Evolutionary conservation across 2,329 filamentous ascomycete genomes (phyloP).

Genomic region (Aspergillus nomiae): DNA sequence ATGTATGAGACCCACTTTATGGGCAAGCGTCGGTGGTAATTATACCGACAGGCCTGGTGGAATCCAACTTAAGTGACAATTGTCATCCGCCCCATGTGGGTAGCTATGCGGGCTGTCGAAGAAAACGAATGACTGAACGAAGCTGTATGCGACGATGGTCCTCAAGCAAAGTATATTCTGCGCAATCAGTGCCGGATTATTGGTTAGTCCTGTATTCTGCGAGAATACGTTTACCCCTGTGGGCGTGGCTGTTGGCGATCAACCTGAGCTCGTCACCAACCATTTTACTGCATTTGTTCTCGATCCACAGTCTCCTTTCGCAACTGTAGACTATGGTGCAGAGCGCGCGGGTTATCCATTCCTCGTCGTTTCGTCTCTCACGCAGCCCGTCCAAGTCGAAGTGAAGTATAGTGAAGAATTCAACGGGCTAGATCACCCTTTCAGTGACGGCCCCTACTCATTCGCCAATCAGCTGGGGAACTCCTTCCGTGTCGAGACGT

Average conservation of each 20-base stretch:
- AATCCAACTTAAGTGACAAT: neutral
- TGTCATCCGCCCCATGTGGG: neutral
- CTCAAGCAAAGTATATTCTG: neutral
- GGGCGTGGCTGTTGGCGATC: neutral
- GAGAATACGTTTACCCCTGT: neutral
- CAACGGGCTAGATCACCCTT: neutral
- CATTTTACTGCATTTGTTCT: neutral
- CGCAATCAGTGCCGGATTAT: neutral
- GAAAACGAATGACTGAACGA: neutral
- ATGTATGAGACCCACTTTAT: neutral
- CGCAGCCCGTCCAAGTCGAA: neutral
- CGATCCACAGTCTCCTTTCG: neutral
- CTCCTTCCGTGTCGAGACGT: neutral
- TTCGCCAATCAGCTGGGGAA: neutral
- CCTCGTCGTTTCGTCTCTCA: neutral
- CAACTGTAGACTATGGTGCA: neutral
- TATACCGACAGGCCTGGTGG: neutral
- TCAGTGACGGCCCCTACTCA: neutral
- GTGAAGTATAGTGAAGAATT: neutral
- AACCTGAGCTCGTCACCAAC: neutral
- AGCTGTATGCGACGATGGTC: neutral
- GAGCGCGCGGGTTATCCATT: neutral
- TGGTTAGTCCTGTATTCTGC: neutral
- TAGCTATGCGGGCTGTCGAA: neutral
- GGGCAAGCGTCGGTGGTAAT: neutral